These are phyloP conservation scores for Mycosphaerelloides madeirae DNA, from an alignment of 2,329 filamentous ascomycete species.

Conservation along the genomic window DNA sequence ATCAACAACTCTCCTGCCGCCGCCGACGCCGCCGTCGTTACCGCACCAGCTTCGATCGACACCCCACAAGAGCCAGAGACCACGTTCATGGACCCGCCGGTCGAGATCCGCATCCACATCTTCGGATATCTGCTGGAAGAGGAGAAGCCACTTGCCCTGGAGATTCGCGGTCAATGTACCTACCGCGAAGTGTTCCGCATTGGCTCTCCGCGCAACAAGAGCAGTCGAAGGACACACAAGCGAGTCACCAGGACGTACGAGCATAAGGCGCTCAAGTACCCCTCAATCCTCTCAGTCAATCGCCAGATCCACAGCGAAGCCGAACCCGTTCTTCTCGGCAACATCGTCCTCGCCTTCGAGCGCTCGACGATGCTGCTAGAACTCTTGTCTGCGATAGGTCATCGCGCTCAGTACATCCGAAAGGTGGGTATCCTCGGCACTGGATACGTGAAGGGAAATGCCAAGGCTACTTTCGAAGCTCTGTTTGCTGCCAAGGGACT, in stretches of 20 bases:
- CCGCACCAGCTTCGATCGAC: background rate
- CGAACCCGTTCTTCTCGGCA: constrained; percentile 3
- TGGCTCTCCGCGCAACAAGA: background rate
- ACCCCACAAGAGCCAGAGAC: background rate
- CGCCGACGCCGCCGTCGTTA: background rate
- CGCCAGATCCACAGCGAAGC: constrained; percentile 17
- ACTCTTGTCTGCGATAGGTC: background rate
- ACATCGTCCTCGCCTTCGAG: constrained; percentile 6
- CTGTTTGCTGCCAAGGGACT: constrained; percentile 6
- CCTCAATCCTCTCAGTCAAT: constrained; percentile 8
- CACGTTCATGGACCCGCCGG: constrained; percentile 8
- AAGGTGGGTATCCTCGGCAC: constrained; percentile 1
- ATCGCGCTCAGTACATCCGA: constrained; percentile 3
- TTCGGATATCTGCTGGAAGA: constrained; percentile 14
- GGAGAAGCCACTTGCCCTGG: background rate
- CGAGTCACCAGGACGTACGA: background rate
- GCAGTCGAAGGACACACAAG: background rate
- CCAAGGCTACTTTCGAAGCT: constrained; percentile 1
- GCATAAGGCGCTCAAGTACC: background rate
- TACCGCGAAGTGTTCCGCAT: background rate
- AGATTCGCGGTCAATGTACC: background rate
- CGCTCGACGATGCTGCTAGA: background rate
- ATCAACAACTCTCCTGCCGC: background rate
- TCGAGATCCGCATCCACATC: constrained; percentile 13
- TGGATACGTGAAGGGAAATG: background rate